phyloP scores from a whole-genome alignment of 2,329 filamentous ascomycete species.

The Colletotrichum somersetense region DNA sequence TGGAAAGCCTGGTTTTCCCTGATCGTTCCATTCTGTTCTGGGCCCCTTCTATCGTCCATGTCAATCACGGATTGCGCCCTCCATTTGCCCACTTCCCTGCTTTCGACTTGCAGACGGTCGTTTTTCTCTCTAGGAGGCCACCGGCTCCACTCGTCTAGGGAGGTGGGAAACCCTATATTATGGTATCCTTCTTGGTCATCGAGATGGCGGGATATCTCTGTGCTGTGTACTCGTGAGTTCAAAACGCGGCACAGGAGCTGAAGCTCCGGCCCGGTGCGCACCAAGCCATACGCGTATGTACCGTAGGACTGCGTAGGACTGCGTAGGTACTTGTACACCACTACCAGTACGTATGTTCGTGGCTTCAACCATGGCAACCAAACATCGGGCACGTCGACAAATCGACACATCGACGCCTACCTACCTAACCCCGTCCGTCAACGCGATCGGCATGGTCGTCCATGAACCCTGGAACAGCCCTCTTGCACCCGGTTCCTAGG shows the following conservation, averaged over 20 bases:
- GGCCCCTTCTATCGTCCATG: slow-evolving; percentile 25
- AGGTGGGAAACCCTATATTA: slow-evolving; percentile 28
- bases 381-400: neutral
- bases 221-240: neutral
- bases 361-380: neutral
- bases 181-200: neutral
- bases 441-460: neutral
- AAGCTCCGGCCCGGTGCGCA: slow-evolving; percentile 23
- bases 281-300: neutral
- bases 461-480: slow-evolving; percentile 13
- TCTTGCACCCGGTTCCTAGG: slow-evolving; percentile 19
- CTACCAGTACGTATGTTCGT: neutral
- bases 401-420: slow-evolving; percentile 2
- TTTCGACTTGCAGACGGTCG: slow-evolving; percentile 29
- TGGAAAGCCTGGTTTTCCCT: slow-evolving; percentile 25
- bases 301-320: neutral
- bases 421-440: too few relatives aligned
- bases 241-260: slow-evolving; percentile 24
- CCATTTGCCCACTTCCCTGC: slow-evolving; percentile 32
- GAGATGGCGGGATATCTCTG: neutral
- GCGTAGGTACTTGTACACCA: too few relatives aligned
- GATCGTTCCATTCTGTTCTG: slow-evolving; percentile 37
- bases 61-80: slow-evolving; percentile 29
- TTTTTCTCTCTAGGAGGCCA: slow-evolving; percentile 24
- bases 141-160: slow-evolving; percentile 28